A percentile compares a stretch with the other conserved stretches of the same genome.
These are phyloP conservation scores for Acrodontium crateriforme DNA, from an alignment of 2,329 filamentous ascomycete genomes.

Conservation along the genomic window DNA sequence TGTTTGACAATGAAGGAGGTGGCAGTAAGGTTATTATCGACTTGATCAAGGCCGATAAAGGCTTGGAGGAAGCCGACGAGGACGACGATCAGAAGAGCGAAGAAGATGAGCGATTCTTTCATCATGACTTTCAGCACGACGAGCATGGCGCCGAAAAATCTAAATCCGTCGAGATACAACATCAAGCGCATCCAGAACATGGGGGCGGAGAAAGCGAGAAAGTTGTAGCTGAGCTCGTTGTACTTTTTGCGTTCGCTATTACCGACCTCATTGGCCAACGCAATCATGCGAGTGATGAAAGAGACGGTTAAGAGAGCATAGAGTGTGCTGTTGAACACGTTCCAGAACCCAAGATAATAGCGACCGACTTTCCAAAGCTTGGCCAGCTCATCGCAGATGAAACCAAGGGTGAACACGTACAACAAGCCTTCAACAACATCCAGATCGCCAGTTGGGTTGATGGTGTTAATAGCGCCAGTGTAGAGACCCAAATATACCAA, in stretches of 20 bases:
- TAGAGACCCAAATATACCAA: conserved; percentile 73
- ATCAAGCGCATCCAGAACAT: conserved; percentile 95
- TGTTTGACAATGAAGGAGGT: conserved; percentile 61
- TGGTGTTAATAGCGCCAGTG: conserved; percentile 78
- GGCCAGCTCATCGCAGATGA: conserved; percentile 70
- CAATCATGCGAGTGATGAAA: conserved; percentile 65
- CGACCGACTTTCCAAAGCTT: conserved; percentile 93
- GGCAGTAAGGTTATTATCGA: conserved; percentile 51
- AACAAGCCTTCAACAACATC: conserved; percentile 72
- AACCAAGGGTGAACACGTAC: conserved; percentile 84
- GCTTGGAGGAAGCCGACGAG: conserved; percentile 81
- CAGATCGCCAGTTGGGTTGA: conserved; percentile 72
- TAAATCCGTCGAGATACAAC: conserved; percentile 82
- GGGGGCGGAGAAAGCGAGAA: conserved; percentile 80
- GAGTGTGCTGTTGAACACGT: conserved; percentile 76
- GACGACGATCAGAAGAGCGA: conserved; percentile 74
- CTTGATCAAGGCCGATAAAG: conserved; percentile 80
- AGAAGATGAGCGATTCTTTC: conserved; percentile 76
- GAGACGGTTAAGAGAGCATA: conserved; percentile 69
- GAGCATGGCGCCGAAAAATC: conserved; percentile 96
- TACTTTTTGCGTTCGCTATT: conserved; percentile 44
- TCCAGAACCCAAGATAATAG: conserved; percentile 87
- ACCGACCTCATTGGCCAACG: conserved; percentile 46
- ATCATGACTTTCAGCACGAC: conserved; percentile 72
- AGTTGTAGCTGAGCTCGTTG: conserved; percentile 82